These are phyloP conservation scores for Lycium ferocissimum DNA, from an alignment of 257 asterid genomes.

Conservation along the genomic window DNA sequence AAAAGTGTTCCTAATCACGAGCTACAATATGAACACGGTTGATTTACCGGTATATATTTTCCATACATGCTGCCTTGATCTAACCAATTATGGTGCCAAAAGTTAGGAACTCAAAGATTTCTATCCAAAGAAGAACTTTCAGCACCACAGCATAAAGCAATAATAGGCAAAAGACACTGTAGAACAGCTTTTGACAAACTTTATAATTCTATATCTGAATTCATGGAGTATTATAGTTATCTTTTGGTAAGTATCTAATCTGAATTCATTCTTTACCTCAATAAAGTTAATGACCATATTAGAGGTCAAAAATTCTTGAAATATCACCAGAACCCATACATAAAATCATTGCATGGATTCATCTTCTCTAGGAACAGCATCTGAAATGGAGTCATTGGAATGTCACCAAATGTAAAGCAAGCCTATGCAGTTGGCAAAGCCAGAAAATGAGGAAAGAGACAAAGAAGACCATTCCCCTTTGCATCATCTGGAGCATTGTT, in stretches of 20 bases:
- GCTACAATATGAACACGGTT: not conserved
- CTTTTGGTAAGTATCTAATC: not conserved
- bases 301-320: not conserved
- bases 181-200: not conserved
- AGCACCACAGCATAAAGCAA: not conserved
- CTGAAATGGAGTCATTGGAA: not conserved
- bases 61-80: not conserved
- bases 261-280: not conserved
- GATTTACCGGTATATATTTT: not conserved
- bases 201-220: not conserved
- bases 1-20: not conserved
- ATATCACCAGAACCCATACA: not conserved
- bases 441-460: not conserved
- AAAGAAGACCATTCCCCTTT: conserved; percentile 8
- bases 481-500: not conserved
- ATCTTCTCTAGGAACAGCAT: not conserved
- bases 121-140: not conserved
- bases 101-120: not conserved
- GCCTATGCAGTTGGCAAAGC: not conserved
- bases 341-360: not conserved
- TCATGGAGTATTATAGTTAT: not conserved
- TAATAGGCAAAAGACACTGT: not conserved
- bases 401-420: not conserved
- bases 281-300: not conserved
- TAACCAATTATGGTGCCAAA: conserved; percentile 5